Conservation (phyloP, 495 filamentous ascomycete species). For the Amphirosellinia nigrospora region DNA sequence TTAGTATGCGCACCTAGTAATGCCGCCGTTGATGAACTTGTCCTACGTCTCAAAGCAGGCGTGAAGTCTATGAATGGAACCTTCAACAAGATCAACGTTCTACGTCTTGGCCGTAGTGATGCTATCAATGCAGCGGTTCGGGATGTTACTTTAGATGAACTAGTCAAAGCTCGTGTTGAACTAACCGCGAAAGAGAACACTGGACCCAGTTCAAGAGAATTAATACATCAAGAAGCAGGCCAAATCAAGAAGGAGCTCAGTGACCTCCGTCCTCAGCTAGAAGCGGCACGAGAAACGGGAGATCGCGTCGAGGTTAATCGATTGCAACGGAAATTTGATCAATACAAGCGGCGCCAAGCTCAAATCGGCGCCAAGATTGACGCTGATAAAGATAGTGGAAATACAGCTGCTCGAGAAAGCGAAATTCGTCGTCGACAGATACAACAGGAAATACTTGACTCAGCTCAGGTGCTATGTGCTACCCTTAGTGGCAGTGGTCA, state of each 20-base stretch:
- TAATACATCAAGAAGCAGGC: slow-evolving; percentile 83
- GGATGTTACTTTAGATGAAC: slow-evolving; percentile 92
- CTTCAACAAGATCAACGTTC: slow-evolving; percentile 74
- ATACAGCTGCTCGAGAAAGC: slow-evolving; percentile 74
- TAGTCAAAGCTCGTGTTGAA: slow-evolving; percentile 77
- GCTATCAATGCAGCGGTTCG: slow-evolving; percentile 88
- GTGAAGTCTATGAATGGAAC: slow-evolving; percentile 79
- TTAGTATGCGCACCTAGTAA: slow-evolving; percentile 97
- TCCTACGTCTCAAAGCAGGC: slow-evolving; percentile 88
- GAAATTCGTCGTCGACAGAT: slow-evolving; percentile 83
- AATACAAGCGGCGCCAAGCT: slow-evolving; percentile 73
- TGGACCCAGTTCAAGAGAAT: slow-evolving; percentile 67
- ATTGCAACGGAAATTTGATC: slow-evolving; percentile 77
- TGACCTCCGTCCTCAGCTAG: slow-evolving; percentile 68
- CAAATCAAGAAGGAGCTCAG: slow-evolving; percentile 73
- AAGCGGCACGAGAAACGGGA: slow-evolving; percentile 70
- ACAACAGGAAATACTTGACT: slow-evolving; percentile 89
- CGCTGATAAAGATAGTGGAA: slow-evolving; percentile 80
- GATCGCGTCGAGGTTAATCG: slow-evolving; percentile 61
- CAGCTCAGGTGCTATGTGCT: slow-evolving; percentile 90
- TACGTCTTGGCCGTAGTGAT: slow-evolving; percentile 91
- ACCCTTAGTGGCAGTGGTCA: slow-evolving; percentile 95
- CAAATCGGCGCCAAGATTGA: slow-evolving; percentile 82
- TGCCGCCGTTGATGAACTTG: slow-evolving; percentile 94
- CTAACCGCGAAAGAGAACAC: slow-evolving; percentile 55